phyloP scores from a whole-genome alignment of 345 rosid species.

The Microthlaspi erraticum region DNA sequence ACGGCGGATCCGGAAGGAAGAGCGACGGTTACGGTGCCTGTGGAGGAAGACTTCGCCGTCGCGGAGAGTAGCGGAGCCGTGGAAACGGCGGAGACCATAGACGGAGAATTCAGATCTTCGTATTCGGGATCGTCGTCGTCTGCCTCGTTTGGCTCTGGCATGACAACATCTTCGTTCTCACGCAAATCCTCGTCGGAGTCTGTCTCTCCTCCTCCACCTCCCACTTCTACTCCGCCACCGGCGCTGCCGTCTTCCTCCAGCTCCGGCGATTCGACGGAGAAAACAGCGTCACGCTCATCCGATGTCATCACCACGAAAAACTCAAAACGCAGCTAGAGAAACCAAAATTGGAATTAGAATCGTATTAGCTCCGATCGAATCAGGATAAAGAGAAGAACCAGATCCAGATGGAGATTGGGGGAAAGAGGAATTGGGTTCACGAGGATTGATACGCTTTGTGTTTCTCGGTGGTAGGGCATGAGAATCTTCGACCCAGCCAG shows the following conservation, averaged over 20 bases:
- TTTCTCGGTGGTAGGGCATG: constrained; percentile 42
- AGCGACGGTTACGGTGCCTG: constrained; percentile 48
- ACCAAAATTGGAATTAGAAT: too few relatives aligned
- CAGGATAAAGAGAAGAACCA: constrained; percentile 3
- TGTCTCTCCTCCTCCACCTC: constrained; percentile 33
- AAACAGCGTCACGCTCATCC: constrained; percentile 58
- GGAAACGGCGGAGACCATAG: constrained; percentile 27
- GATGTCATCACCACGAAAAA: constrained; percentile 55
- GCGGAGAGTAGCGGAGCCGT: constrained; percentile 26
- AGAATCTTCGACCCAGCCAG: constrained; percentile 15
- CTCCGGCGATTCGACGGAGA: constrained; percentile 62
- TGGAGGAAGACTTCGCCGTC: constrained; percentile 26
- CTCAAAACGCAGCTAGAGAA: background rate
- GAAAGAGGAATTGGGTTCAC: constrained; percentile 39
- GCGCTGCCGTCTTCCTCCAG: constrained; percentile 52
- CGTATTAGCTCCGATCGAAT: background rate
- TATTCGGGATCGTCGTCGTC: constrained; percentile 60
- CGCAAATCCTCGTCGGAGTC: constrained; percentile 45
- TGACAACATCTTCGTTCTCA: constrained; percentile 47
- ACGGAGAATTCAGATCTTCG: constrained; percentile 59
- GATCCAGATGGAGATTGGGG: constrained; percentile 28
- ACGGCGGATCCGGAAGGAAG: constrained; percentile 48
- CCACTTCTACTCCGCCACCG: constrained; percentile 31
- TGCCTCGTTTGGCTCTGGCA: constrained; percentile 45
- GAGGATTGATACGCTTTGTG: constrained; percentile 35